Evolutionary conservation across 106 monocot species (phyloP), one percentile per base, ranked within the genome.

Genomic region (Chionographis japonica): DNA sequence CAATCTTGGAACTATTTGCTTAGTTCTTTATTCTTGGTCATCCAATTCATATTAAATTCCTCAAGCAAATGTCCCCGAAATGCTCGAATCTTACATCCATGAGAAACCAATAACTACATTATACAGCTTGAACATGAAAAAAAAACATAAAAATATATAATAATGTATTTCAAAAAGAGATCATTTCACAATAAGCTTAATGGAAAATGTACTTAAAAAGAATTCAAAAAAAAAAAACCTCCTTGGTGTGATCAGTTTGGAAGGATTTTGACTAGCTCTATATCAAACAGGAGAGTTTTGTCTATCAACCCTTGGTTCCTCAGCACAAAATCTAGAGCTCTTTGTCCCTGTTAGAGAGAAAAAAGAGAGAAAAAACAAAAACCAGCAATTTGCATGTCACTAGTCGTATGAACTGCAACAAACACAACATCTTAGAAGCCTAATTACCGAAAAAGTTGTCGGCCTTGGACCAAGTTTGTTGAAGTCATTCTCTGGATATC

Each of bases 221-320:
- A 80, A 79, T 38, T 72, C 27, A 62, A 8, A 10, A 46, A 46
- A 46, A 46, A 6, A 46, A 10, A 5, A 46, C 0, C 0, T 1
- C 46, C 2, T 46, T 5, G 5, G 46, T 5, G 12, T 27, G 41
- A 60, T 78, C 71, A 84, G 65, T 56, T 78, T 38, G 84, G 80
- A 51, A 92, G 49, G 51, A 92, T 77, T 60, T 83, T 97, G 17
- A 97, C 40, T 53, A 97, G 92, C 72, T 97, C 89, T 54, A 97
- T 89, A 68, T 97, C 97, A 51, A 97, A 97, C 67, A 97, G 59
- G 4, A 97, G 83, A 53, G 95, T 97, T 78, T 97, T 97, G 68
- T 97, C 95, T 54, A 97, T 92, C 64, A 97, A 73, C n/a, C 95
- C 95, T 75, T 89, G 92, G 67, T 97, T 97, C 78, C 69, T 84